Evolutionary conservation across 257 asterid genomes (phyloP).

Genomic region (Solanum pinnatisectum): DNA sequence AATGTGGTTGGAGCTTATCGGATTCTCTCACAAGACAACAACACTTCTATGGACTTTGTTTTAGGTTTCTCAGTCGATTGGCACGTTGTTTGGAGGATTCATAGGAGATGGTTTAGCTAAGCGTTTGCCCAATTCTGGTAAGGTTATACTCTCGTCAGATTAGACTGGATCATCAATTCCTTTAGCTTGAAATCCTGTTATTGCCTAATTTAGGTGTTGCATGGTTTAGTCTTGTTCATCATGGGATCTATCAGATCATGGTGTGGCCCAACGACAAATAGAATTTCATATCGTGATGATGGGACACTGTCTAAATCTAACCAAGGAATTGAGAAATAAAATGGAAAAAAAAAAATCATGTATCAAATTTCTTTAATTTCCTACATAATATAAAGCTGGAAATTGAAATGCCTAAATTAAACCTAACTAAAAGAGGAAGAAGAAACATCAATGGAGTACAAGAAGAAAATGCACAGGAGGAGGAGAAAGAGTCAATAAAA

Average conservation of each 20-base stretch:
- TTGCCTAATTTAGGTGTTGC: conserved; percentile 22
- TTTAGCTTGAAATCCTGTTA: conserved; percentile 54
- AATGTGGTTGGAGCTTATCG: conserved; percentile 7
- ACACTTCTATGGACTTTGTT: conserved; percentile 54
- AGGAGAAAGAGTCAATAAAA: too few relatives aligned
- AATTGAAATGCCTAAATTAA: too few relatives aligned
- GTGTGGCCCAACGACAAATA: conserved; percentile 85
- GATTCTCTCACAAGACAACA: conserved; percentile 45
- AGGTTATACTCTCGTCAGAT: conserved; percentile 64
- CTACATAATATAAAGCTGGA: too few relatives aligned
- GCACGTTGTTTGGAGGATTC: conserved; percentile 70
- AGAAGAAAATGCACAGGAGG: too few relatives aligned
- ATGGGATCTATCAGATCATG: conserved; percentile 66
- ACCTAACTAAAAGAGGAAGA: too few relatives aligned
- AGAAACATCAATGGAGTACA: too few relatives aligned
- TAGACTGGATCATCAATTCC: conserved; percentile 80
- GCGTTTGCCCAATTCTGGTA: conserved; percentile 59
- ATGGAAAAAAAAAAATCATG: too few relatives aligned
- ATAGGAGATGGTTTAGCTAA: conserved; percentile 66
- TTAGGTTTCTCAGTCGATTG: conserved; percentile 48
- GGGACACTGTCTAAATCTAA: too few relatives aligned
- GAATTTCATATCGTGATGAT: too few relatives aligned
- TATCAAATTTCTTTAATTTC: too few relatives aligned
- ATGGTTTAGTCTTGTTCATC: conserved; percentile 58
- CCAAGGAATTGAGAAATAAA: too few relatives aligned